phyloP scores from a whole-genome alignment of 306 rosid genomes.

The Prinsepia uniflora region DNA sequence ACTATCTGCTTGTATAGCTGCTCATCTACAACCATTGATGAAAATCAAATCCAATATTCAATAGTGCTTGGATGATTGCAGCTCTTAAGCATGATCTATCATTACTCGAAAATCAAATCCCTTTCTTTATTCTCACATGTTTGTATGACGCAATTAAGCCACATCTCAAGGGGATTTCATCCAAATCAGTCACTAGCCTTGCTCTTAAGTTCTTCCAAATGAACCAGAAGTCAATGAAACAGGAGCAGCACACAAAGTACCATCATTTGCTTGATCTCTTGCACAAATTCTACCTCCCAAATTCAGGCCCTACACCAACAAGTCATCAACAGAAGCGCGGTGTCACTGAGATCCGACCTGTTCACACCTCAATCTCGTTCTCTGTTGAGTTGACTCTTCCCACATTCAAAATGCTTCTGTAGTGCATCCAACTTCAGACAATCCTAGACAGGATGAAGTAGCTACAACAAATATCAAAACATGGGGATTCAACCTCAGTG shows the following conservation, averaged over 20 bases:
- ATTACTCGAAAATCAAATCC: slow-evolving; percentile 37
- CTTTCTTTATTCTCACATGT: slow-evolving; percentile 26
- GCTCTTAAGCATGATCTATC: no score
- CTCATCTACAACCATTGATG: no score
- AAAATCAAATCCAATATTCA: no score
- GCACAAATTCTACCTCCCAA: slow-evolving; percentile 14
- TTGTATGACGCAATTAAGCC: background rate
- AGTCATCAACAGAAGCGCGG: background rate
- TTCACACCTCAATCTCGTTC: background rate
- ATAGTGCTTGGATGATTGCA: no score
- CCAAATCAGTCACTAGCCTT: slow-evolving; percentile 6
- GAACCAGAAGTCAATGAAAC: background rate
- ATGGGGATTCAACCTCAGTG: background rate
- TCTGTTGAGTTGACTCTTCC: no score
- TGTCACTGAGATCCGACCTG: background rate
- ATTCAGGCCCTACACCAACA: background rate
- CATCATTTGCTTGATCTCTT: slow-evolving; percentile 30
- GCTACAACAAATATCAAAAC: background rate
- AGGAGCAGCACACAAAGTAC: background rate
- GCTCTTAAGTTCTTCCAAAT: slow-evolving; percentile 10
- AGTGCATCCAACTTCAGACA: no score
- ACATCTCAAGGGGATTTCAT: background rate
- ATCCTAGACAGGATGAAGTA: background rate
- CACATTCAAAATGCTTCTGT: background rate
- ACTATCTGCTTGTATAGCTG: no score